Evolutionary conservation across 352 stramenopile genomes (phyloP).

Genomic region (Plasmopara muralis): DNA sequence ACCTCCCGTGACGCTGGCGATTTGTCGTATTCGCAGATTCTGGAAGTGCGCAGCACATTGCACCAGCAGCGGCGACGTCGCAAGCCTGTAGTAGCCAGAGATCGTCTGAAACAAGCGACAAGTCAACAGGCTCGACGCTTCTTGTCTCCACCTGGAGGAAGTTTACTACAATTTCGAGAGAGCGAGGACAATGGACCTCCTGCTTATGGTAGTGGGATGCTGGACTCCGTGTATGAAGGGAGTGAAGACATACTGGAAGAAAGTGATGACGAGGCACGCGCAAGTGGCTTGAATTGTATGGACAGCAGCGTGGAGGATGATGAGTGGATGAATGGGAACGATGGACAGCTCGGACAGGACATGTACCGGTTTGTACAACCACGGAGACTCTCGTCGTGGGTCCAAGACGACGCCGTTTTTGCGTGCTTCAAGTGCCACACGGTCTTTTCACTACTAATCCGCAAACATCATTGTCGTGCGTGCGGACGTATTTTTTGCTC

Average conservation of each 20-base stretch:
- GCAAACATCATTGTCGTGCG: slow-evolving; percentile 78
- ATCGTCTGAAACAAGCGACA: not conserved
- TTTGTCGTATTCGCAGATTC: slow-evolving; percentile 76
- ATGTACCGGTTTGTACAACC: slow-evolving; percentile 84
- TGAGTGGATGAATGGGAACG: slow-evolving; percentile 49
- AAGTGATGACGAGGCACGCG: slow-evolving; percentile 8
- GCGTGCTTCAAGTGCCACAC: slow-evolving; percentile 83
- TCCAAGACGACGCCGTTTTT: slow-evolving; percentile 81
- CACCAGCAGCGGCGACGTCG: slow-evolving; percentile 29
- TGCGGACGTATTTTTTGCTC: slow-evolving; percentile 82
- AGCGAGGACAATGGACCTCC: slow-evolving; percentile 13
- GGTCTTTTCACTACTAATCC: slow-evolving; percentile 69
- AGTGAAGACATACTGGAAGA: slow-evolving; percentile 38
- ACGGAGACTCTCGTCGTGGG: slow-evolving; percentile 67
- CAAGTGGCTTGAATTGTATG: slow-evolving; percentile 6
- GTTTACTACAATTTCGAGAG: slow-evolving; percentile 11
- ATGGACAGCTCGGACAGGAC: slow-evolving; percentile 46
- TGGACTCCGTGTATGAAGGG: slow-evolving; percentile 56
- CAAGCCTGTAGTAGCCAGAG: slow-evolving; percentile 14
- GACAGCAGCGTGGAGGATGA: slow-evolving; percentile 47
- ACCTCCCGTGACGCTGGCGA: slow-evolving; percentile 37
- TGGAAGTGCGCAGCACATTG: slow-evolving; percentile 55
- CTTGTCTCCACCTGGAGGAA: slow-evolving; percentile 8
- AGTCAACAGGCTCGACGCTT: slow-evolving; percentile 6
- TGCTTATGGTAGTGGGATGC: slow-evolving; percentile 29